Evolutionary conservation across 2,329 filamentous ascomycete species (phyloP), one percentile per base, ranked within the genome.

Genomic region (Colletotrichum viniferum): DNA sequence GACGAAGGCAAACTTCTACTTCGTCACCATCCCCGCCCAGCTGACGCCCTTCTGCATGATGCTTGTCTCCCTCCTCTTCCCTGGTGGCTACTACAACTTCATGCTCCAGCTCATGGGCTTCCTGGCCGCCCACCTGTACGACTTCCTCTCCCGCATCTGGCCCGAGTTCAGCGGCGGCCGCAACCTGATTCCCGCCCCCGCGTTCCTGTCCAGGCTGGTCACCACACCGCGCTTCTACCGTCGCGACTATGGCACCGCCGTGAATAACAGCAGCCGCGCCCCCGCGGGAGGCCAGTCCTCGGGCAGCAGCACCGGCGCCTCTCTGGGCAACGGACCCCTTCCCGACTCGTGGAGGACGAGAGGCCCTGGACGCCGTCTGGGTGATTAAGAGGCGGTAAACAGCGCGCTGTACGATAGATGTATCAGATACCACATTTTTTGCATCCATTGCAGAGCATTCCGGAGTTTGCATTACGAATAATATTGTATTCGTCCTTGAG

Each of bases 101-200:
- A 81, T 94, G 71, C 80, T 92, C 5, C 92, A 97, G 81, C 84
- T 92, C 6, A 94, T 91, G 38, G 97, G 97, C n/a, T 88, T 99
- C 13, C 78, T 98, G 58, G 95, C 96, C 14, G 96, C 96, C 6
- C 97, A 99, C 83, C 81, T 97, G 24, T 98, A 95, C 84, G 95
- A 98, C 82, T 99, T 98, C 81, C 84, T 98, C 65, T 95, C 94
- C 3, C 91, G 95, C 64, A 89, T 98, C 56, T 98, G 96, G 88
- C 97, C 97, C 7, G 92, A 94, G 71, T 97, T 97, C 81, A 96
- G 96, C 36, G 94, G 95, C 71, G 97, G 97, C 1, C 88, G 87
- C 67, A 98, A 96, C 81, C 89, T 93, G 64, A 88, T 98, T 43
- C 87, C 89, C 16, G 97, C 96, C 0, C 97, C 97, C 4, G 83